These are phyloP conservation scores for Thalassiosira livingstoniorum DNA, from an alignment of 352 stramenopile genomes.

Conservation along the genomic window DNA sequence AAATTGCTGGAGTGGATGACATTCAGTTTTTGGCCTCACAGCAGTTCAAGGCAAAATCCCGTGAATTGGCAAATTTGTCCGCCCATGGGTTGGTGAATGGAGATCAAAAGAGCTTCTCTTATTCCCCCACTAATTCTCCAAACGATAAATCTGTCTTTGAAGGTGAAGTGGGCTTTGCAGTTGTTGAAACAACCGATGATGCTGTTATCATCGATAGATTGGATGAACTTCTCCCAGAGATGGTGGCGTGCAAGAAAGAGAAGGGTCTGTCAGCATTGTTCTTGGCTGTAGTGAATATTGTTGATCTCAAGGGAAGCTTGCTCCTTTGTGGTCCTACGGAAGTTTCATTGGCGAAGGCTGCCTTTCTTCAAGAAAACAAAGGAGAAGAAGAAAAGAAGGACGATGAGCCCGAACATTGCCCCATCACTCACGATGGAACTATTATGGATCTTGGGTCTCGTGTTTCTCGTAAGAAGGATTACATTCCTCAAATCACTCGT, in stretches of 20 bases:
- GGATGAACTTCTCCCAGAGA: slow-evolving; percentile 73
- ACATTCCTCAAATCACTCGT: slow-evolving; percentile 58
- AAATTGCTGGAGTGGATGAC: slow-evolving; percentile 66
- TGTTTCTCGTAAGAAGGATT: slow-evolving; percentile 69
- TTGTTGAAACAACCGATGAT: slow-evolving; percentile 80
- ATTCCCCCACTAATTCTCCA: slow-evolving; percentile 45
- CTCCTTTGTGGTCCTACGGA: slow-evolving; percentile 68
- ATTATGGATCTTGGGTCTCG: slow-evolving; percentile 56
- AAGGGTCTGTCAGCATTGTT: slow-evolving; percentile 56
- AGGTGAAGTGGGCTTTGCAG: slow-evolving; percentile 70
- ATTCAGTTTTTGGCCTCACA: slow-evolving; percentile 67
- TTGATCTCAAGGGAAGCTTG: slow-evolving; percentile 67
- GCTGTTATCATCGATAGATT: slow-evolving; percentile 65
- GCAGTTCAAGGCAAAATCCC: slow-evolving; percentile 84
- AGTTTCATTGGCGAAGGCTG: slow-evolving; percentile 57
- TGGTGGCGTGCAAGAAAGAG: slow-evolving; percentile 67
- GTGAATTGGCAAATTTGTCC: slow-evolving; percentile 53
- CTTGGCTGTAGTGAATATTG: slow-evolving; percentile 85
- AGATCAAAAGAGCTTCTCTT: slow-evolving; percentile 77
- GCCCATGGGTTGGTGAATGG: slow-evolving; percentile 70
- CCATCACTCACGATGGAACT: slow-evolving; percentile 31
- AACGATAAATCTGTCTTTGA: no score
- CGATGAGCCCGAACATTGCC: no score
- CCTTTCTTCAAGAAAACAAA: slow-evolving; percentile 63
- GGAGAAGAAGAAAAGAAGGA: no score